Base-by-base conservation (phyloP, 768 basidiomycete genomes). In the Wakefieldia striispora region DNA sequence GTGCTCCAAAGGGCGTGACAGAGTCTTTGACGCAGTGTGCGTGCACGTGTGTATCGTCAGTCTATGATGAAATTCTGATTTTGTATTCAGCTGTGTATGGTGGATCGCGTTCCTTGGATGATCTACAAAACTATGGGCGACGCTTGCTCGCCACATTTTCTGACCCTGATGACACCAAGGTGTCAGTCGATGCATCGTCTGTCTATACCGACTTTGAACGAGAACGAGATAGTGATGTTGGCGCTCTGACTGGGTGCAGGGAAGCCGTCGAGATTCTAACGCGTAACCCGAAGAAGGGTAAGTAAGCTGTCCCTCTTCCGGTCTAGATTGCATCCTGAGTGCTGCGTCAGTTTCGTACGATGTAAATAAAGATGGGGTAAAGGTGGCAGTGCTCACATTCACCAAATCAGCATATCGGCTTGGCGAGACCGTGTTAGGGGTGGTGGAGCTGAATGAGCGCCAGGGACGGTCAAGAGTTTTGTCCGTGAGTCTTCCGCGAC, bases 191-290 rank as follows among this genome's bases (percentile, higher is more conserved):
- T 29, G 54, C 62, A 31, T 59, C 63, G 12, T 64, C 65, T 16
- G 12, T 17, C n/a, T 49, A 56, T 17, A 40, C 55, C 35, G 61
- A 66, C 19, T 57, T 58, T 33, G 66, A 70, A 21, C 64, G 60
- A 21, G 61, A 67, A 47, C 59, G 66, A 47, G 69, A 77, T 17
- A 70, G 73, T 34, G 81, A 79, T 31, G 69, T 74, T 19, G 79
- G 70, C 3, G 50, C 29, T 16, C 53, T 76, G 59, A 77, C 70
- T 39, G 83, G 80, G 17, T 91, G 84, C 65, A 75, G 91, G 40
- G 86, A 94, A 64, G 90, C 92, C 0, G 92, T 95, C 12, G 93
- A 97, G 73, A 83, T 95, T 43, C 70, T 97, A 50, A 95, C 93
- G 16, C 71, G 95, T 47, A 91, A 91, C 66, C 83, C 91, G 2